A percentile compares a stretch with the other conserved stretches of the same genome.
Conservation (phyloP, 768 basidiomycete genomes). For the Suillus spraguei region DNA sequence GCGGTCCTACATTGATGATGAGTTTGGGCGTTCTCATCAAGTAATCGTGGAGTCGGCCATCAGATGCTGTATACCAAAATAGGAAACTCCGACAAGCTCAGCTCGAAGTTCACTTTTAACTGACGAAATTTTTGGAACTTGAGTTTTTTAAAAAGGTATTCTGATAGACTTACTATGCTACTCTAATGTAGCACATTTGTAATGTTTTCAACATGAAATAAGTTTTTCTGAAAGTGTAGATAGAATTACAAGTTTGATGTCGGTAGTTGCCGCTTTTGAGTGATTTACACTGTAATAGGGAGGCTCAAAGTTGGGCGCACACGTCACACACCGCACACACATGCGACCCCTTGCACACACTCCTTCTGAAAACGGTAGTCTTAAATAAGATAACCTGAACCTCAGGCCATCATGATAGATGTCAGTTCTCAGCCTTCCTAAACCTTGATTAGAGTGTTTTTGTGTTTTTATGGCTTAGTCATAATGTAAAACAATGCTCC, state of each 20-base stretch:
- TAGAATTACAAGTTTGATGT: conserved; percentile 8
- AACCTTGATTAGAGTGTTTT: no score
- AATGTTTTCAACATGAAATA: background rate
- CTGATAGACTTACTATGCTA: conserved; percentile 1
- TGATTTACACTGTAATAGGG: background rate
- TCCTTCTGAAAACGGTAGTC: no score
- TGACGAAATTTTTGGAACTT: background rate
- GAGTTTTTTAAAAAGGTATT: conserved; percentile 3
- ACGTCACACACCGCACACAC: no score
- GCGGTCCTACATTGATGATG: conserved; percentile 9
- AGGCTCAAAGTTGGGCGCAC: no score
- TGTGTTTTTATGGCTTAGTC: no score
- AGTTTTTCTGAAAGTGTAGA: conserved; percentile 7
- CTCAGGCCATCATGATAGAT: no score
- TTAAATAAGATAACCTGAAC: no score
- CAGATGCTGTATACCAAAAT: background rate
- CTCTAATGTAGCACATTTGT: conserved; percentile 1
- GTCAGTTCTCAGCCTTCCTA: no score
- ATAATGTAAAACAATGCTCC: no score
- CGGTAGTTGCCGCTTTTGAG: background rate
- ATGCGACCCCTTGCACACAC: no score
- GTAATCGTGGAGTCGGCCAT: background rate
- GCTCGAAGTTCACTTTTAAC: background rate
- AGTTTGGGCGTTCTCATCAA: background rate
- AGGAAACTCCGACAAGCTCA: background rate